Base-by-base conservation (phyloP, 495 filamentous ascomycete genomes). In the Talaromyces stipitatus region DNA sequence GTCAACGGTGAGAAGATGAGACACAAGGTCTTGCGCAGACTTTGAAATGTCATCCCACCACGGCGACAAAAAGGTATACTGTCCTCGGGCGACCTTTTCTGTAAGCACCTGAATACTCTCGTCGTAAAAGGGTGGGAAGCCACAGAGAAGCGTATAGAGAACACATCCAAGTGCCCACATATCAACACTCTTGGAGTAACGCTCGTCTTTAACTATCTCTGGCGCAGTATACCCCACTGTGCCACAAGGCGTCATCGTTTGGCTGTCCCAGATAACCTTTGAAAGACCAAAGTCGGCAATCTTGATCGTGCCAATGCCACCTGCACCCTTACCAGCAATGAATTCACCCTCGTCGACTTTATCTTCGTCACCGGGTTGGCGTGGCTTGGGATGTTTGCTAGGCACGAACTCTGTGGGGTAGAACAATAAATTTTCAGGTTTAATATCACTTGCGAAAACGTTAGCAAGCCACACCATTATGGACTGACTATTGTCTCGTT, bases 31-130 rank as follows among this genome's bases (percentile, higher is more conserved):
- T 67, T 97, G 89, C 1, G 94, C 94, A 0, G 89, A 85, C 71
- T 96, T 92, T 60, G 92, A 96, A 58, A 97, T 97, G 59, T 97
- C 91, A 63, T 98, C 94, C 94, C 94, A 98, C 94, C 94, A 98
- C 1, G 94, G 94, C 10, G 92, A 97, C 6, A 97, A 78, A 78
- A 98, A 98, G 6, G 95, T 97, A 68, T 94, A 98, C 74, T 97
- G 91, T 10, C 95, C 94, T 55, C 89, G 84, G 4, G 94, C 94
- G 26, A 98, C 94, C 74, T 98, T 98, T 64, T 98, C 95, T 2
- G 94, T 98, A 58, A 98, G 83, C 2, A 96, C 86, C 62, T 96
- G 91, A 62, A 98, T 97, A 63, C 89, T 95, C 69, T 98, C 94
- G 64, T 98, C 94, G 73, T 98, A 98, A 72, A 98, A 98, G 4